Evolutionary conservation across 2,329 filamentous ascomycete genomes (phyloP), one percentile per base, ranked within the genome.

Genomic region (Nakataea oryzae): DNA sequence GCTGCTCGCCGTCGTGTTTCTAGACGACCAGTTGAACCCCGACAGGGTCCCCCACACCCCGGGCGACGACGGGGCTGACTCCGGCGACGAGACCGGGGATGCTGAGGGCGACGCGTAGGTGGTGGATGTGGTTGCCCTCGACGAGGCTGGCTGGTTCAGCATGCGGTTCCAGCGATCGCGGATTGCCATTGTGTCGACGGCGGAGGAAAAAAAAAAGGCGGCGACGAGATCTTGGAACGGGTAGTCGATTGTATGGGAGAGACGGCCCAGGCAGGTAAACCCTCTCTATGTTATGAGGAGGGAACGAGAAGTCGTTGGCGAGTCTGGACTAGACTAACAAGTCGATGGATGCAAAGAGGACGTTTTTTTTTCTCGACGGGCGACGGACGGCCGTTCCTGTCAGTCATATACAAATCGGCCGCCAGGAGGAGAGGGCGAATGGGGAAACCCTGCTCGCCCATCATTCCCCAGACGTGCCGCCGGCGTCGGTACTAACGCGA

Each of bases 141-240:
- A 29, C 29, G 58, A 60, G 54, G 65, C 64, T 60, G 62, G 62
- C 47, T 57, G n/a, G n/a, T n/a, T 56, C 50, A 65, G 24, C 21
- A 66, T 50, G 59, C 63, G 65, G 59, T 62, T 65, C 61, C 64
- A 66, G 58, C 62, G 64, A 13, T 66, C 61, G 47, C 60, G 65
- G 58, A 69, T 61, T 2, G 66, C 24, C 67, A 69, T 68, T 58
- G 13, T 64, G 41, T 27, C 9, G 56, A 21, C 1, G 4, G 21
- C n/a, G 8, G 41, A 11, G 41, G 21, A 50, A 21, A 50, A n/a
- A n/a, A n/a, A n/a, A n/a, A n/a, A n/a, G n/a, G n/a, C n/a, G n/a
- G n/a, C n/a, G n/a, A n/a, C n/a, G n/a, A n/a, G n/a, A n/a, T n/a
- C n/a, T n/a, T n/a, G n/a, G n/a, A n/a, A n/a, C n/a, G n/a, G n/a